Percentiles rank a stretch among this genome's conserved stretches.
phyloP scores from a whole-genome alignment of 2,329 filamentous ascomycete species.

The Tympanopsis confertula region DNA sequence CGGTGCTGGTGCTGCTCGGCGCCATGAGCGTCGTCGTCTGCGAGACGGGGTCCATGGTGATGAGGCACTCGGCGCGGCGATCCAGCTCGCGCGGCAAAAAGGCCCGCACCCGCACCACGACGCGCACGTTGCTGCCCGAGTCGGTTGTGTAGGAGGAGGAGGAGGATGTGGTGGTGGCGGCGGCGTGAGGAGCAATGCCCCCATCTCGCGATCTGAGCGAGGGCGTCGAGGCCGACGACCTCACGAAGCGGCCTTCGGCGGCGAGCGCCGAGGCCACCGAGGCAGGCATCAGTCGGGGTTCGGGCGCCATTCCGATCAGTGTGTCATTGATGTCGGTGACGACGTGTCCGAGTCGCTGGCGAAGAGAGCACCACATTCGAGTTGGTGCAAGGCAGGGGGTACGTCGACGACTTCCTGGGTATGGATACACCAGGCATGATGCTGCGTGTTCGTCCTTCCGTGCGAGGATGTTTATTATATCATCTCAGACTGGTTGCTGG shows the following conservation, averaged over 20 bases:
- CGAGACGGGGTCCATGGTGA: conserved; percentile 79
- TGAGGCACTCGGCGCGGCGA: conserved; percentile 70
- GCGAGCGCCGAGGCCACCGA: not conserved
- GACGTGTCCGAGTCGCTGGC: not conserved
- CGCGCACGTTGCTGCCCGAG: not conserved
- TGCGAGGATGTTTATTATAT: too few relatives aligned
- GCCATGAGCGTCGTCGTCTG: conserved; percentile 74
- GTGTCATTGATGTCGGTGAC: not conserved
- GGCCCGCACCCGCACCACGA: not conserved
- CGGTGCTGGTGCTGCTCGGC: conserved; percentile 41
- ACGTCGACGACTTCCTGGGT: conserved; percentile 22
- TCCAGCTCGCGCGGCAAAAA: conserved; percentile 41
- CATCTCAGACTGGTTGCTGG: too few relatives aligned
- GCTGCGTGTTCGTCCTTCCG: too few relatives aligned
- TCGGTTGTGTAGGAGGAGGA: not conserved
- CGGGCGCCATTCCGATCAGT: not conserved
- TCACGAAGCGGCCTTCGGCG: not conserved
- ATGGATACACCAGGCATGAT: not conserved
- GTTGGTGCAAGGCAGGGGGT: conserved; percentile 4
- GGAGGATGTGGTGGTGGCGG: not conserved
- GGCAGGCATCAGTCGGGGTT: not conserved
- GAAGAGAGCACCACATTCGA: conserved; percentile 8
- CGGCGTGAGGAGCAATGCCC: not conserved
- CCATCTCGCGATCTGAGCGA: not conserved
- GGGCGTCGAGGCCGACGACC: not conserved